Base-by-base conservation (phyloP, 805 yeast genomes). In the Sugiyamaella marilandica region DNA sequence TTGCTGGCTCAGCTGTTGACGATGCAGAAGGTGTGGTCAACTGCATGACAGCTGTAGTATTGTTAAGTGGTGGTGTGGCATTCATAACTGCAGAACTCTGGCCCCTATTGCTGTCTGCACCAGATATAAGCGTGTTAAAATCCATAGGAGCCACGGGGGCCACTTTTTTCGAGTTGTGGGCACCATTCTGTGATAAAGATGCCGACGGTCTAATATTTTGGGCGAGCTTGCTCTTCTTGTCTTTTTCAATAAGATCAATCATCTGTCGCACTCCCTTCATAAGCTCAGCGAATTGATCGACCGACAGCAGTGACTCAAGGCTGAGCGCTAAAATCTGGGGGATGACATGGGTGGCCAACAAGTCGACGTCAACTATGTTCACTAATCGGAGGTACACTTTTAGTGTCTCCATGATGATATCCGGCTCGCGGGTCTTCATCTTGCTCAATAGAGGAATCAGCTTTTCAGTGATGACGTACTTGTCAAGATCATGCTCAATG, bases 401-500 rank as follows among this genome's bases (percentile, higher is more conserved):
- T 29, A 82, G 61, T 2, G 82, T 72, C 24, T 78, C 72, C 60
- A 73, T 64, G 41, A 87, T 75, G 37, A 87, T 82, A 43, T 81
- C 70, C 13, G 86, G 76, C 61, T 87, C 91, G 55, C 94, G 73
- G 26, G 94, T 84, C 65, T 88, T 88, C 77, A 88, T 79, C 13
- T 81, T 79, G 59, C 79, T 78, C 53, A 92, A 72, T 19, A 92
- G 70, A 0, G 97, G 97, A n/a, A 94, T 69, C 36, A 94, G 73
- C 51, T 85, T 87, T 47, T 92, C 97, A 34, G 76, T 75, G 33
- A 90, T 79, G 1, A 86, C 79, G 50, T 80, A 77, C 58, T 81
- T 82, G 60, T 91, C 96, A 50, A 90, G 75, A 9, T 54, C 57
- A 47, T 54, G 55, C 5, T 51, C 77, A 14, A 87, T 77, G 61